Percentiles rank a stretch among this genome's conserved stretches.
These are phyloP conservation scores for Eucalyptus viminalis DNA, from an alignment of 345 rosid species.

Conservation along the genomic window DNA sequence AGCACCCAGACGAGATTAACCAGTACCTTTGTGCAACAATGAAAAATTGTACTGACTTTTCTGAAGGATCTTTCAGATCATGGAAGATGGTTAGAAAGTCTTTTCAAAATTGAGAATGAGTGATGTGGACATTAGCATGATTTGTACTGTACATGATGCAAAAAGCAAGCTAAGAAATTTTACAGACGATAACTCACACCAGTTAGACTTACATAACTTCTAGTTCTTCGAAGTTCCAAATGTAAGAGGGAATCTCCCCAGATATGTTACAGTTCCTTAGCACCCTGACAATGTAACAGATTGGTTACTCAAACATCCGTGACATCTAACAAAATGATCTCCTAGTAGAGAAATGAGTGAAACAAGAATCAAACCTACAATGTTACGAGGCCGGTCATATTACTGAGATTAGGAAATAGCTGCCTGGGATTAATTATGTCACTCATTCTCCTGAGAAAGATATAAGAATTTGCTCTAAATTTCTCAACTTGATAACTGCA, in stretches of 20 bases:
- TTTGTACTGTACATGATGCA: background rate
- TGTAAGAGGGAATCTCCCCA: conserved; percentile 11
- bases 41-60: background rate
- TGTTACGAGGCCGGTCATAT: conserved; percentile 7
- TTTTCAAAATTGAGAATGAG: background rate
- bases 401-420: conserved; percentile 13
- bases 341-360: background rate
- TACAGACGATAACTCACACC: background rate
- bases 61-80: background rate
- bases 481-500: background rate
- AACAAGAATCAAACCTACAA: conserved; percentile 14
- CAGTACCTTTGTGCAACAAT: background rate
- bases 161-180: background rate
- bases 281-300: conserved; percentile 11
- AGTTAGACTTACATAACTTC: conserved; percentile 5
- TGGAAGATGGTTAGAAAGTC: background rate
- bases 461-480: background rate
- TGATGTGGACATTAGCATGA: background rate
- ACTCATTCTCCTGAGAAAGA: conserved; percentile 27
- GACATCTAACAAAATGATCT: background rate
- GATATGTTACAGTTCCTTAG: conserved; percentile 27
- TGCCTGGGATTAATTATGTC: conserved; percentile 20
- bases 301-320: background rate
- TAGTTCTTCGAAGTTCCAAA: conserved; percentile 3
- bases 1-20: background rate